Conservation (phyloP, 371 early-diverging fungal genomes). For the Mortierella sp. region DNA sequence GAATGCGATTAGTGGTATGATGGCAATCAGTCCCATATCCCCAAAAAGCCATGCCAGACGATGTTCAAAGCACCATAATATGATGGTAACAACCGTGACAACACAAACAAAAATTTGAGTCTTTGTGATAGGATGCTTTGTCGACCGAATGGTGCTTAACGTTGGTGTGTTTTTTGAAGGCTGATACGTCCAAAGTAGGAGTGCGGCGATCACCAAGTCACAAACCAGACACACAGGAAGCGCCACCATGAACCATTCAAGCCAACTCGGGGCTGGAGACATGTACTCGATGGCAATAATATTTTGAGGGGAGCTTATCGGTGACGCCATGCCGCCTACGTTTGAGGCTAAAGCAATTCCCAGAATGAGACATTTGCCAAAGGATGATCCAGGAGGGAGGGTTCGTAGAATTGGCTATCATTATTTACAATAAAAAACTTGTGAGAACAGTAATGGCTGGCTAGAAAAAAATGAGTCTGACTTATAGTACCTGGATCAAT, state of each 20-base stretch:
- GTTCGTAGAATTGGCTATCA: constrained; percentile 81
- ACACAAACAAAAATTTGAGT: constrained; percentile 73
- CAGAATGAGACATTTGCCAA: constrained; percentile 79
- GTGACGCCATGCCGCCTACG: constrained; percentile 89
- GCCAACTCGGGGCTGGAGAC: constrained; percentile 79
- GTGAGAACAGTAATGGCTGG: not conserved
- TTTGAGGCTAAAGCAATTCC: constrained; percentile 90
- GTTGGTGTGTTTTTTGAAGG: constrained; percentile 69
- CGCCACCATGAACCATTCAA: too few species aligned
- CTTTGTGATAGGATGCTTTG: constrained; percentile 67
- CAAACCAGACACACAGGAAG: constrained; percentile 79
- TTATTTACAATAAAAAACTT: too few species aligned
- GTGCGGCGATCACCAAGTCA: constrained; percentile 73
- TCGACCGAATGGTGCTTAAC: constrained; percentile 67
- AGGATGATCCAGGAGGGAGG: constrained; percentile 72
- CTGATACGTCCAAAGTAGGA: too few species aligned
- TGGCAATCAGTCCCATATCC: constrained; percentile 87
- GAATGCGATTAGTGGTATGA: constrained; percentile 83
- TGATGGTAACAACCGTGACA: constrained; percentile 76
- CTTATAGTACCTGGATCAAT: constrained; percentile 67
- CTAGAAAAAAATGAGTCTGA: not conserved
- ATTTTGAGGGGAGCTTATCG: constrained; percentile 89
- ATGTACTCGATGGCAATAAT: constrained; percentile 81
- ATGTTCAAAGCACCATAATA: constrained; percentile 81
- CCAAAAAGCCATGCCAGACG: constrained; percentile 77